Conservation (phyloP, 345 rosid genomes). For the Lepidium sativum region DNA sequence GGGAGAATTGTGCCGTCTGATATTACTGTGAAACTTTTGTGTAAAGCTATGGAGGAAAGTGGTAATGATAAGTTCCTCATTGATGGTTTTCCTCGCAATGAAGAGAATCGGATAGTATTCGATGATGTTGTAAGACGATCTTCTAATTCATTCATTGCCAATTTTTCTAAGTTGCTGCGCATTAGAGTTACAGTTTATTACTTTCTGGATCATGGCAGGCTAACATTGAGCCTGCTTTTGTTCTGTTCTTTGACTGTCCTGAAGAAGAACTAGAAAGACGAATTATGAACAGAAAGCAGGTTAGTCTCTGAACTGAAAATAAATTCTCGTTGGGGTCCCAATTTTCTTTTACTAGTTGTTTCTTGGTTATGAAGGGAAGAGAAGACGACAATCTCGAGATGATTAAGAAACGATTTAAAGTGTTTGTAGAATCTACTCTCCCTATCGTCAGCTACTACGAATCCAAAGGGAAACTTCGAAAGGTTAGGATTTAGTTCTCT, state of each 20-base stretch:
- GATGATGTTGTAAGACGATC: constrained; percentile 47
- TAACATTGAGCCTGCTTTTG: constrained; percentile 51
- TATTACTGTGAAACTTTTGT: constrained; percentile 73
- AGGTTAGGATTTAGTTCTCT: constrained; percentile 32
- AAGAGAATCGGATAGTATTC: constrained; percentile 67
- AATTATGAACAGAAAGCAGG: constrained; percentile 65
- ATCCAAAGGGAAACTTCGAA: constrained; percentile 50
- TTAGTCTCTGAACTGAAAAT: constrained; percentile 6
- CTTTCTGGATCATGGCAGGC: constrained; percentile 36
- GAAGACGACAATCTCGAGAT: constrained; percentile 67
- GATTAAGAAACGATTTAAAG: constrained; percentile 52
- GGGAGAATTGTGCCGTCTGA: constrained; percentile 88
- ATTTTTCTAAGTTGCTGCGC: not conserved
- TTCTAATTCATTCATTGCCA: not conserved
- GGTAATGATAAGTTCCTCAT: constrained; percentile 59
- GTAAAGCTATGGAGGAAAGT: constrained; percentile 52
- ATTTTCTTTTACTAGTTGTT: not conserved
- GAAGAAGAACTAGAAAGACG: constrained; percentile 62
- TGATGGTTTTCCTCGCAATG: constrained; percentile 85
- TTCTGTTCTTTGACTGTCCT: constrained; percentile 52
- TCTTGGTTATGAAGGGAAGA: constrained; percentile 49
- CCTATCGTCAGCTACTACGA: constrained; percentile 45
- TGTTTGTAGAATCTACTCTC: constrained; percentile 50
- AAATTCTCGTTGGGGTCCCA: not conserved
- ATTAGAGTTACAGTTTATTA: not conserved